phyloP scores from a whole-genome alignment of 176 grass and related monocot genomes.

The Alloteropsis semialata region DNA sequence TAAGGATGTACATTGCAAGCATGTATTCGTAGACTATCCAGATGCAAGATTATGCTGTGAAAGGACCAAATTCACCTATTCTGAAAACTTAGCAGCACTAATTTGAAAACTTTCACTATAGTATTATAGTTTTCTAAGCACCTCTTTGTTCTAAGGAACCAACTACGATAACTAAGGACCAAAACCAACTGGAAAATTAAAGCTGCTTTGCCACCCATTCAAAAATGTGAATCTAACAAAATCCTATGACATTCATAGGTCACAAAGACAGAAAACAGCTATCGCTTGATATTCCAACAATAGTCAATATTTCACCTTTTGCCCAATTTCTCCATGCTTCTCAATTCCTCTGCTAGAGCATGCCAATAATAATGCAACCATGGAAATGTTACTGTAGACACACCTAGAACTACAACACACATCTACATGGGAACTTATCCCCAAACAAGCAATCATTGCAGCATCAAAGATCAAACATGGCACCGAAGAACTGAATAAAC shows the following conservation, averaged over 20 bases:
- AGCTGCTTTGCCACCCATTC: neutral
- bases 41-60: neutral
- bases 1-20: neutral
- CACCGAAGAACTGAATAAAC: neutral
- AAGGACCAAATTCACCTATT: neutral
- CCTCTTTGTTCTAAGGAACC: neutral
- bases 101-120: neutral
- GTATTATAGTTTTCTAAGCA: neutral
- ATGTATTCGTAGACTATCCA: neutral
- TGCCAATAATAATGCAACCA: neutral
- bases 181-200: neutral
- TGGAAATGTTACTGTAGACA: neutral
- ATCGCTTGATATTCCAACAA: neutral
- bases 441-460: constrained; percentile 11
- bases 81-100: neutral
- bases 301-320: neutral
- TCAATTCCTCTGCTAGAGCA: neutral
- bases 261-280: neutral
- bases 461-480: neutral
- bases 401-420: neutral
- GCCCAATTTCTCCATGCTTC: neutral
- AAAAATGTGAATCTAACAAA: neutral
- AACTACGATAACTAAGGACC: neutral
- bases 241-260: neutral
- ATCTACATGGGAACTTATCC: neutral